Conservation (phyloP, 331 rosid species). For the Stylosanthes scabra region DNA sequence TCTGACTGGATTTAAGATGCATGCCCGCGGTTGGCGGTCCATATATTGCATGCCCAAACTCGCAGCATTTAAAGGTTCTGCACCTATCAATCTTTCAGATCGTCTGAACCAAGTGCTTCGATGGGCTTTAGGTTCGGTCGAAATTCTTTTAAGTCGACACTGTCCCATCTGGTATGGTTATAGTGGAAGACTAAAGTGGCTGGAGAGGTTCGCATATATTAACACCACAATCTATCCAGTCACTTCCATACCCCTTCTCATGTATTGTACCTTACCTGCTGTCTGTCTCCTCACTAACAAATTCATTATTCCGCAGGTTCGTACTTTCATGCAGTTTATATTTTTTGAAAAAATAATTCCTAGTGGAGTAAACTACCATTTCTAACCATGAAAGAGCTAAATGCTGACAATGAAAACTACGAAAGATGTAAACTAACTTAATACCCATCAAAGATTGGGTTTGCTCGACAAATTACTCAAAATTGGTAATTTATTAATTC, state of each 20-base stretch:
- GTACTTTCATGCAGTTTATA: conserved; percentile 24
- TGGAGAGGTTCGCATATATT: conserved; percentile 88
- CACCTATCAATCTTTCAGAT: conserved; percentile 98
- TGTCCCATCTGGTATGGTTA: conserved; percentile 99
- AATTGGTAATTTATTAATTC: too few relatives aligned
- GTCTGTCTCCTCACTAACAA: conserved; percentile 98
- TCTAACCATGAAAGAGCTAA: too few relatives aligned
- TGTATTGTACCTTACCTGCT: conserved; percentile 95
- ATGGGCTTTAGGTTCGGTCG: conserved; percentile 98
- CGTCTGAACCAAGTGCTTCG: conserved; percentile 99
- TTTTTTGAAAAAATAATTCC: too few relatives aligned
- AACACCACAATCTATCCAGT: conserved; percentile 98
- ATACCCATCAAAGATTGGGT: too few relatives aligned
- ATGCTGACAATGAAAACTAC: too few relatives aligned
- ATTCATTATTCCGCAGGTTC: conserved; percentile 98
- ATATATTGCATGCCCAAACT: conserved; percentile 93
- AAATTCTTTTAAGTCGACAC: conserved; percentile 94
- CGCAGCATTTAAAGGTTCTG: conserved; percentile 96
- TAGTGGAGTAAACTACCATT: too few relatives aligned
- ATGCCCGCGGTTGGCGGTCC: conserved; percentile 98
- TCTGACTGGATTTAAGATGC: conserved; percentile 99
- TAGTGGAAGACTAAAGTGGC: conserved; percentile 91
- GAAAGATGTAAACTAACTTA: too few relatives aligned
- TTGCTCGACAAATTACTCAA: too few relatives aligned
- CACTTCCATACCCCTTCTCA: conserved; percentile 91